Evolutionary conservation across 331 rosid species (phyloP), one percentile per base, ranked within the genome.

Genomic region (Acacia concinna): DNA sequence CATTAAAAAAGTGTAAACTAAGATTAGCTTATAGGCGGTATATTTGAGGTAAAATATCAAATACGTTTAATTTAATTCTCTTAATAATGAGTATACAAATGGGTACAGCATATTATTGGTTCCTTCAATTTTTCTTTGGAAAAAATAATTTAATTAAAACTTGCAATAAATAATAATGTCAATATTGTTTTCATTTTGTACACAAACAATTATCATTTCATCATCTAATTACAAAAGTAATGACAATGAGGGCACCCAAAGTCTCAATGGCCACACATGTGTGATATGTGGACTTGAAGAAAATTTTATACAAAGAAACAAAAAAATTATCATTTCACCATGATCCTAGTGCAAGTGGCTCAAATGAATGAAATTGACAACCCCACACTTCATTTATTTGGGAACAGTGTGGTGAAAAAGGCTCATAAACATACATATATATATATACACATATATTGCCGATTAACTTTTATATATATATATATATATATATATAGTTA

Each of bases 291-390:
- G n/a, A n/a, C n/a, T n/a, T n/a, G n/a, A n/a, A n/a, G n/a, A n/a
- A n/a, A n/a, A n/a, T n/a, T n/a, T n/a, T n/a, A n/a, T n/a, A n/a
- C n/a, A n/a, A n/a, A n/a, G n/a, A n/a, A n/a, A n/a, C n/a, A n/a
- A 12, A 4, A 57, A 25, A 57, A 57, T 23, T 11, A 23, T 57
- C 2, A 60, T 27, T 59, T 27, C 17, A 69, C n/a, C 28, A 14
- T 49, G 4, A 21, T 41, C 14, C 20, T 13, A 20, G 54, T 38
- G 75, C 76, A 69, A 64, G 59, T 10, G 28, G 56, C 65, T 51
- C 41, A 27, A 27, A 44, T 12, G 72, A 75, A 49, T 12, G 89
- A 83, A 83, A 83, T 52, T 52, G 83, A 80, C 72, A 77, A 31
- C 34, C 66, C 28, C 68, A 78, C 68, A 78, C 49, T 52, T 78